These are phyloP conservation scores for Geotrichum phurueaensis DNA, from an alignment of 1,139 yeast species.

Conservation along the genomic window DNA sequence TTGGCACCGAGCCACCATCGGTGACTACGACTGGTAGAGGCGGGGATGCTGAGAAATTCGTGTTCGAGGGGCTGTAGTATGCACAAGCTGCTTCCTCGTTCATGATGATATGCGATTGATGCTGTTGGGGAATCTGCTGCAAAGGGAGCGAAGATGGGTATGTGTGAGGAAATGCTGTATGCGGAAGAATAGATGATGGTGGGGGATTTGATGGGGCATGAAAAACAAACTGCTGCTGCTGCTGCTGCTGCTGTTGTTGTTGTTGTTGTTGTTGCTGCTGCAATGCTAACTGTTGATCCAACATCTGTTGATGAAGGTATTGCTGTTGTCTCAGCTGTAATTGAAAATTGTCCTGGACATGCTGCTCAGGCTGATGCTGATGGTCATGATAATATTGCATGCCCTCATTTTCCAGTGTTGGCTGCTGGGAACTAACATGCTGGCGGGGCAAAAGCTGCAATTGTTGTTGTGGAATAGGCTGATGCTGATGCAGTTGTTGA, in stretches of 20 bases:
- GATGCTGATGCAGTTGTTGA: not conserved
- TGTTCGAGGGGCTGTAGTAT: not conserved
- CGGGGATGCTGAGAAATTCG: not conserved
- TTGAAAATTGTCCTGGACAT: conserved; percentile 5
- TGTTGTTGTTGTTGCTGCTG: conserved; percentile 5
- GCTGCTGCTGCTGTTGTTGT: conserved; percentile 2
- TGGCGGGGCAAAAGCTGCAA: conserved; percentile 26
- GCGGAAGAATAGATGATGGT: not conserved
- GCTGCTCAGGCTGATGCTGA: not conserved
- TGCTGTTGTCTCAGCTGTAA: conserved; percentile 4
- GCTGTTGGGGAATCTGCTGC: not conserved
- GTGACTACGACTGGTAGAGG: not conserved
- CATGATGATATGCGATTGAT: not conserved
- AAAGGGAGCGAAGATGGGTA: not conserved
- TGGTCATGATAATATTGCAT: not conserved
- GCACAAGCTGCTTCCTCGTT: not conserved
- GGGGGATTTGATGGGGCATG: not conserved
- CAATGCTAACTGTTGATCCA: conserved; percentile 2
- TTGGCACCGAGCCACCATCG: not conserved
- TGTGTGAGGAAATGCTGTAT: not conserved
- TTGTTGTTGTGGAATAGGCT: conserved; percentile 32
- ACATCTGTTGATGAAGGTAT: conserved; percentile 2
- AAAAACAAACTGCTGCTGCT: not conserved
- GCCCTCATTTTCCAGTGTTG: not conserved
- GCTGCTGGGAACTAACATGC: not conserved